phyloP scores from a whole-genome alignment of 2,329 filamentous ascomycete species.

The Diaporthe citriasiana region DNA sequence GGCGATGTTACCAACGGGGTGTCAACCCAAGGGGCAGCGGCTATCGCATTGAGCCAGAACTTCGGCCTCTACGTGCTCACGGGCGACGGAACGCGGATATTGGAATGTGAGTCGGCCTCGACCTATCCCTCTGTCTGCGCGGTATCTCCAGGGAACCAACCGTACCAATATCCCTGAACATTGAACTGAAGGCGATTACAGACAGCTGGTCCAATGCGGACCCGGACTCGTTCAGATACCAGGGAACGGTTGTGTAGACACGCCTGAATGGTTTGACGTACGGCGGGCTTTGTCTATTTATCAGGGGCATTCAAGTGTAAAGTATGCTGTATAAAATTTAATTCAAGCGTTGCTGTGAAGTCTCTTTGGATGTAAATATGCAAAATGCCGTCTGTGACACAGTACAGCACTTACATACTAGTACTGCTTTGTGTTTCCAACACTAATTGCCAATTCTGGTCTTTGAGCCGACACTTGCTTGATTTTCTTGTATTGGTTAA shows the following conservation, averaged over 20 bases:
- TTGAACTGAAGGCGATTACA: background rate
- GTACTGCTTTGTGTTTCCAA: too few species aligned
- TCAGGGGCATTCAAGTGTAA: background rate
- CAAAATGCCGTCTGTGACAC: background rate
- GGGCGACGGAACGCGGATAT: background rate
- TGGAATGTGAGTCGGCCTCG: background rate
- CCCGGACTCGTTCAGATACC: conserved; percentile 4
- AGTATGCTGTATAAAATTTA: background rate
- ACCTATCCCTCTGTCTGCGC: background rate
- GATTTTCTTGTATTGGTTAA: too few species aligned
- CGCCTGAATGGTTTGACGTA: background rate
- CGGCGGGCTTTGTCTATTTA: too few species aligned
- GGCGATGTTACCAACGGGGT: background rate
- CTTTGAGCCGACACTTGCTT: too few species aligned
- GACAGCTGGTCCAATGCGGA: conserved; percentile 1
- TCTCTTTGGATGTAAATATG: too few species aligned
- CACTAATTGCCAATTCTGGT: too few species aligned
- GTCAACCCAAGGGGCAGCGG: background rate
- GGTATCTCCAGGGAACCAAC: background rate
- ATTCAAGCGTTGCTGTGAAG: background rate
- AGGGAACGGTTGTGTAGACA: background rate
- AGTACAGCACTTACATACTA: too few species aligned
- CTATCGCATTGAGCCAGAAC: background rate
- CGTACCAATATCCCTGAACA: background rate
- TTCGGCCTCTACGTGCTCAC: conserved; percentile 5